Conservation (phyloP, 164 flowering plant genomes). For the Tetrastigma voinierianum region DNA sequence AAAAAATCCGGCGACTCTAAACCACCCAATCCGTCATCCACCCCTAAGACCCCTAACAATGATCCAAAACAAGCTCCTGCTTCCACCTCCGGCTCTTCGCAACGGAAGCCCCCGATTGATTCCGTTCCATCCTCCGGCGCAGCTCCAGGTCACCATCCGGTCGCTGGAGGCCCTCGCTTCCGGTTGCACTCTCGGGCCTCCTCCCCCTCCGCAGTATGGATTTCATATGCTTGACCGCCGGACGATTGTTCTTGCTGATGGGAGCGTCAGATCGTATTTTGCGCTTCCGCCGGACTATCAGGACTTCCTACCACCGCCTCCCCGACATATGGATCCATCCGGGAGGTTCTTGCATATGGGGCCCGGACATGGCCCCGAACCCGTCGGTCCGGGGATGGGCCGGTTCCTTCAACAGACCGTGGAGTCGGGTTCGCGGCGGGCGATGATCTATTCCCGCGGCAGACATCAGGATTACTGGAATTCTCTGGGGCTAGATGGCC, state of each 20-base stretch:
- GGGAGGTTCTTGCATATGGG: conserved; percentile 31
- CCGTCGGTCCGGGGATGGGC: conserved; percentile 3
- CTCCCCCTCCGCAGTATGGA: conserved; percentile 69
- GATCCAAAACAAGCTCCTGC: conserved; percentile 13
- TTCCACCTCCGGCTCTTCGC: conserved; percentile 18
- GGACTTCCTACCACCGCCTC: conserved; percentile 42
- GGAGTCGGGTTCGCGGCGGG: conserved; percentile 28
- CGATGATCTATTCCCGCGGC: conserved; percentile 19
- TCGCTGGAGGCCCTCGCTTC: conserved; percentile 18
- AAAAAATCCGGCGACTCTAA: conserved; percentile 17
- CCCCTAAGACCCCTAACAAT: not conserved
- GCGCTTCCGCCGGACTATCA: conserved; percentile 87
- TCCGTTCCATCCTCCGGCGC: conserved; percentile 7
- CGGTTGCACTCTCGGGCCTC: conserved; percentile 35
- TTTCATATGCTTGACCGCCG: conserved; percentile 94
- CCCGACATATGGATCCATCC: conserved; percentile 9
- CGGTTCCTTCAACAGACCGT: conserved; percentile 4
- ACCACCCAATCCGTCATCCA: conserved; percentile 11
- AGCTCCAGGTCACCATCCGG: not conserved
- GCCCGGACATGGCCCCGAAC: conserved; percentile 9
- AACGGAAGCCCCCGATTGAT: conserved; percentile 4
- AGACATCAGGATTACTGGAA: conserved; percentile 51
- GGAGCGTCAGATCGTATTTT: conserved; percentile 78
- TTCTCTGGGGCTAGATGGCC: conserved; percentile 44
- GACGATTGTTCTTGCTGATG: conserved; percentile 76